Evolutionary conservation across 208 protist genomes (phyloP).

Genomic region (Crithidia sp.): DNA sequence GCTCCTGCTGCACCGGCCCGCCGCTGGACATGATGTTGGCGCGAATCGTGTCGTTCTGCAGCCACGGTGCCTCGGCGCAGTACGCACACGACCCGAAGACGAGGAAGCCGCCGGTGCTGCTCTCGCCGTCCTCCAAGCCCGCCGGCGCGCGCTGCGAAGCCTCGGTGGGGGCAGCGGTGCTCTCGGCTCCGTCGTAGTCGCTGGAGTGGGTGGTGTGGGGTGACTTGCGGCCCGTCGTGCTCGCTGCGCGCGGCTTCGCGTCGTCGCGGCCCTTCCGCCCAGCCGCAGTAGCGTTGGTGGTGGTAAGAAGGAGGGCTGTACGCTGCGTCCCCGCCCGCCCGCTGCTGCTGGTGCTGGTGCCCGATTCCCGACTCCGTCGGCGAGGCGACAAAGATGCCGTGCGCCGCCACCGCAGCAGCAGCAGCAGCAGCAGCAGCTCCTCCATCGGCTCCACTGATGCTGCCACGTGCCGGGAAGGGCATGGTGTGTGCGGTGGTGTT

Average conservation of each 20-base stretch:
- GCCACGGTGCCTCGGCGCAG: slow-evolving; percentile 85
- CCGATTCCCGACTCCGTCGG: slow-evolving; percentile 12
- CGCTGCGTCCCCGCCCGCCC: background rate
- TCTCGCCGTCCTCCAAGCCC: slow-evolving; percentile 17
- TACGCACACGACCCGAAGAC: slow-evolving; percentile 77
- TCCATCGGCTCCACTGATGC: background rate
- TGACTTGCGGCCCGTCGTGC: background rate
- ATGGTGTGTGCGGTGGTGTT: slow-evolving; percentile 5
- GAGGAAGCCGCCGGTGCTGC: slow-evolving; percentile 57
- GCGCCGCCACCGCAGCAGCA: background rate
- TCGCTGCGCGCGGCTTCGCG: slow-evolving; percentile 7
- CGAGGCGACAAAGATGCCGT: slow-evolving; percentile 26
- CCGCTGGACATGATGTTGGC: slow-evolving; percentile 92
- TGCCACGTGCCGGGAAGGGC: slow-evolving; percentile 1
- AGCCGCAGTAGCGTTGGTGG: background rate
- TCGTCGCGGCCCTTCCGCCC: background rate
- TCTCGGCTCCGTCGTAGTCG: slow-evolving; percentile 9
- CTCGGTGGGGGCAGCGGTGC: slow-evolving; percentile 21
- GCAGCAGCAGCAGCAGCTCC: background rate
- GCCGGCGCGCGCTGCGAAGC: slow-evolving; percentile 12
- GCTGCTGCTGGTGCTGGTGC: background rate
- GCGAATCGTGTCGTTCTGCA: slow-evolving; percentile 90
- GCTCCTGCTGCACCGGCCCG: slow-evolving; percentile 29
- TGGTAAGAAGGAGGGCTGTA: slow-evolving; percentile 1
- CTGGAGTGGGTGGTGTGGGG: background rate